Conservation (phyloP, 139 green algal species). For the Ettlia oleoabundans region DNA sequence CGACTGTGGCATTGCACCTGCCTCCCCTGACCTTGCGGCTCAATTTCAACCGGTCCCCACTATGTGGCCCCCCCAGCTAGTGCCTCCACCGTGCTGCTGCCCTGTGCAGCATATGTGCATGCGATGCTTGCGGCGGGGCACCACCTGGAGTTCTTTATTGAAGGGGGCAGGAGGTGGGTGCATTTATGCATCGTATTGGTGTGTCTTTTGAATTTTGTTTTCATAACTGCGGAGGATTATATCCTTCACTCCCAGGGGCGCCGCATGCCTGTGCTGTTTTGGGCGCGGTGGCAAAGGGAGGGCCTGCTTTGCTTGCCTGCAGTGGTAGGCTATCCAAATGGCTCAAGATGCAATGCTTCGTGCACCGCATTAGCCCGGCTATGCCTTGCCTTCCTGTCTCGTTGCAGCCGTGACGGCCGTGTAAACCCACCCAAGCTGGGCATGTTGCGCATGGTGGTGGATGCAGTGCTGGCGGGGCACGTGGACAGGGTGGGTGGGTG, state of each 20-base stretch:
- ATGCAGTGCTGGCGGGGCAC: slow-evolving; percentile 32
- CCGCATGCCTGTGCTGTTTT: no score
- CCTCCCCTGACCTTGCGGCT: no score
- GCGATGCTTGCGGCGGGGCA: slow-evolving; percentile 47
- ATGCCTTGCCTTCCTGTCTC: no score
- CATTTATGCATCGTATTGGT: not conserved
- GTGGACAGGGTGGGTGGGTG: not conserved
- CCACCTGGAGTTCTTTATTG: slow-evolving; percentile 58
- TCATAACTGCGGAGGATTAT: not conserved
- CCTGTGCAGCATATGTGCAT: slow-evolving; percentile 39
- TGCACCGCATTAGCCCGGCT: no score
- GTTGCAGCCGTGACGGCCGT: slow-evolving; percentile 48
- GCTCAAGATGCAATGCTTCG: no score
- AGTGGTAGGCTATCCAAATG: not conserved
- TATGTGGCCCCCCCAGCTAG: no score
- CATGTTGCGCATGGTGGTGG: slow-evolving; percentile 47
- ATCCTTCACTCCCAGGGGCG: no score
- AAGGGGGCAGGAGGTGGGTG: slow-evolving; percentile 45
- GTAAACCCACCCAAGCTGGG: slow-evolving; percentile 50
- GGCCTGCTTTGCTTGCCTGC: not conserved
- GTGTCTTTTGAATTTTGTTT: not conserved
- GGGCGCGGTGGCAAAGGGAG: not conserved
- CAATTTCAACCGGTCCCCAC: no score
- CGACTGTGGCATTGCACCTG: no score
- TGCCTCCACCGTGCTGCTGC: no score